Evolutionary conservation across 202 grass and related monocot genomes (phyloP), one percentile per base, ranked within the genome.

Genomic region (Bolboschoenoplectus hybrid): DNA sequence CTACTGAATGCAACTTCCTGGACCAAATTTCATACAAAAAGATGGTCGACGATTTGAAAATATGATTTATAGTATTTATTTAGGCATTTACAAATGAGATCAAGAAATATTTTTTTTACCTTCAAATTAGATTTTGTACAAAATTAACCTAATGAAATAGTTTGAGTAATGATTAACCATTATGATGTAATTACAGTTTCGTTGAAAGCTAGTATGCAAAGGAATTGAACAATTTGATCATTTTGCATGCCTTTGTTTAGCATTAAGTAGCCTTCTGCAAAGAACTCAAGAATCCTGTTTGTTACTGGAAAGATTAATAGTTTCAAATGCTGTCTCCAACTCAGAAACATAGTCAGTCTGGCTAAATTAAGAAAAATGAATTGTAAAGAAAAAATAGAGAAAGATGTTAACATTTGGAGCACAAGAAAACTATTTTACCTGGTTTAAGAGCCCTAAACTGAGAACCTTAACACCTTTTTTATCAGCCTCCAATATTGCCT

Each of bases 381-480:
- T 78, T 57, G n/a, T 9, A 3, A 9, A 51, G 57, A 40, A 74
- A 32, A 26, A 50, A 72, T 9, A 45, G 20, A 9, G 10, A 44
- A 44, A 44, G 49, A 67, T 43, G 50, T 74, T 13, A 34, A 74
- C 6, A 51, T 74, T 57, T 6, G 14, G 6, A 10, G 4, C 19
- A 19, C 36, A 9, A 7, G 52, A 1, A 58, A 41, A 1, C 44
- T 49, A 32, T 73, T 17, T 17, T 90, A 75, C 96, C 93, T 95
- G 96, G 80, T 95, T 98, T 52, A 98, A 77, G 34, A 98, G 93
- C 61, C 87, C 96, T 72, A 98, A 87, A 90, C 90, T 94, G 58
- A 98, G 81, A 86, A 95, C 90, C 90, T 95, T 94, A 52, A 91
- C 87, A 72, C 93, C 91, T 78, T 79, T 98, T 63, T 89, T 61